A percentile compares a stretch with the other conserved stretches of the same genome.
These are phyloP conservation scores for Chlamydomonas eustigma DNA, from an alignment of 139 green algal genomes.

Conservation along the genomic window DNA sequence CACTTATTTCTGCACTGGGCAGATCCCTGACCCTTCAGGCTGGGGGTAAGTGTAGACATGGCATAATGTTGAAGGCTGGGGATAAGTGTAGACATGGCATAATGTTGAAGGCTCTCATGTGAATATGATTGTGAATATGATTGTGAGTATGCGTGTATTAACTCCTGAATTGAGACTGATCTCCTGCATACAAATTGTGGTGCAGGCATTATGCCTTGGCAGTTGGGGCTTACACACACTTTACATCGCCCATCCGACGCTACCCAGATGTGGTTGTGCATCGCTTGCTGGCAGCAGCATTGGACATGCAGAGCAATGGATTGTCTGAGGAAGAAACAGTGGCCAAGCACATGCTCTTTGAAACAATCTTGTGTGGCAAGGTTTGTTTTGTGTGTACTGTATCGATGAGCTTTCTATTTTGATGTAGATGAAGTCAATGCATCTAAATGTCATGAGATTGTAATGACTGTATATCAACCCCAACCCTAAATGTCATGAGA, in stretches of 20 bases:
- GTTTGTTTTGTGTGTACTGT: too few species aligned
- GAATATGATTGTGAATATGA: too few species aligned
- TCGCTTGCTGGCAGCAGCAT: conserved; percentile 65
- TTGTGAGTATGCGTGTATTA: too few species aligned
- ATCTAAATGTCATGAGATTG: too few species aligned
- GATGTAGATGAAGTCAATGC: too few species aligned
- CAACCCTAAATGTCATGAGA: too few species aligned
- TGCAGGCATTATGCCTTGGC: conserved; percentile 82
- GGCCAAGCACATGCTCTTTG: conserved; percentile 28
- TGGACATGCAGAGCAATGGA: conserved; percentile 35
- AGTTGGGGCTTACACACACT: conserved; percentile 84
- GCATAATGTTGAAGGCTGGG: background rate
- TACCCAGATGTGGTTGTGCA: conserved; percentile 93
- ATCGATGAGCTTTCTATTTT: too few species aligned
- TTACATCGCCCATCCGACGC: conserved; percentile 83
- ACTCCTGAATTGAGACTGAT: too few species aligned
- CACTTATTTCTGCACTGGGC: conserved; percentile 84
- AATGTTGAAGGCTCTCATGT: too few species aligned
- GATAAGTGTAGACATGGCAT: too few species aligned
- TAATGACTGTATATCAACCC: too few species aligned
- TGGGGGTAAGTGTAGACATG: background rate
- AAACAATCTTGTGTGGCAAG: background rate
- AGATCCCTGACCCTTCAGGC: background rate
- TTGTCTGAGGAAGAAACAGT: conserved; percentile 5
- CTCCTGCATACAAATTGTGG: too few species aligned